phyloP scores from a whole-genome alignment of 192 early-diverging fungal species.

The Gamsiella multidivaricata region DNA sequence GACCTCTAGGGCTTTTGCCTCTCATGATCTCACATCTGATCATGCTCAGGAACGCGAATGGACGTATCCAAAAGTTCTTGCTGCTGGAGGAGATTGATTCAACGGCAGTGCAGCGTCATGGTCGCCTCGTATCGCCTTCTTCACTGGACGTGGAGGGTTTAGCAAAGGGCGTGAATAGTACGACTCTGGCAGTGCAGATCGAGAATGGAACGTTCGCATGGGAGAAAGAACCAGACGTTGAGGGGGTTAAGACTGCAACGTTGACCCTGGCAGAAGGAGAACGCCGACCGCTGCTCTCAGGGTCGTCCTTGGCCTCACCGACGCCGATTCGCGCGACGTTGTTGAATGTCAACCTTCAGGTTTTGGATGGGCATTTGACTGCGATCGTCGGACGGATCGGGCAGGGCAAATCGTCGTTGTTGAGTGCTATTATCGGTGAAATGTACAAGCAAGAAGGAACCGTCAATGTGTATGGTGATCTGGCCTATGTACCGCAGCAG shows the following conservation, averaged over 20 bases:
- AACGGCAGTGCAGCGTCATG: neutral
- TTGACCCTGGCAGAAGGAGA: constrained; percentile 15
- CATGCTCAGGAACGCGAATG: constrained; percentile 63
- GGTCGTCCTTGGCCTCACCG: neutral
- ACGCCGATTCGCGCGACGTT: neutral
- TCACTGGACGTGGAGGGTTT: neutral
- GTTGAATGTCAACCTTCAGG: constrained; percentile 50
- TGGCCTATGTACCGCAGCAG: constrained; percentile 72
- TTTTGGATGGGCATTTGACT: constrained; percentile 25
- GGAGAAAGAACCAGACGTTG: constrained; percentile 2
- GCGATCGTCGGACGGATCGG: constrained; percentile 47
- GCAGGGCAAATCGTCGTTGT: constrained; percentile 64
- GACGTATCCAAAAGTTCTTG: constrained; percentile 60
- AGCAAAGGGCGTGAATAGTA: neutral
- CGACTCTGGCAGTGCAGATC: constrained; percentile 23
- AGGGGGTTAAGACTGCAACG: neutral
- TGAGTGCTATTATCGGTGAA: constrained; percentile 79
- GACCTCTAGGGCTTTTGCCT: constrained; percentile 64
- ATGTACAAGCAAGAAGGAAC: constrained; percentile 75
- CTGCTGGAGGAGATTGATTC: constrained; percentile 44
- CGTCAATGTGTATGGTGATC: constrained; percentile 67
- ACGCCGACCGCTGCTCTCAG: constrained; percentile 18
- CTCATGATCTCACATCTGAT: constrained; percentile 65
- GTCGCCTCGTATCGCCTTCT: neutral
- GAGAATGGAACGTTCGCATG: constrained; percentile 34